phyloP scores from a whole-genome alignment of 176 grass and related monocot species.

The Rhynchospora pubera region DNA sequence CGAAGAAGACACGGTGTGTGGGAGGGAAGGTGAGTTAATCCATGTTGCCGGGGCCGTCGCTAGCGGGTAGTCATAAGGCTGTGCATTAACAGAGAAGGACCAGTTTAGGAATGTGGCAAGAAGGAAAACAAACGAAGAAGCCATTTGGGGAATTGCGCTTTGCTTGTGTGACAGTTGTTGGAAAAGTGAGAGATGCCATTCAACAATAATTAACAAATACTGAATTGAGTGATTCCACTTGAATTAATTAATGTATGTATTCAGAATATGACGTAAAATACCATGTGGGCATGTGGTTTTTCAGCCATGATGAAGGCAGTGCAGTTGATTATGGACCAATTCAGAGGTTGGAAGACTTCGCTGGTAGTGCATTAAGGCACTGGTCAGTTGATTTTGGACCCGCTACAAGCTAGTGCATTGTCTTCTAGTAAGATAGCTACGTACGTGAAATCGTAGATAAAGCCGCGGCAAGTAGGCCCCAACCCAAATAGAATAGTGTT shows the following conservation, averaged over 20 bases:
- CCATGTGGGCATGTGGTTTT: neutral
- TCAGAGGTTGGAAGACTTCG: too few relatives aligned
- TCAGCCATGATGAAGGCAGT: neutral
- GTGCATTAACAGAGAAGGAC: neutral
- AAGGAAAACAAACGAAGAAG: neutral
- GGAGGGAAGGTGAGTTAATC: neutral
- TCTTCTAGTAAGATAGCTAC: too few relatives aligned
- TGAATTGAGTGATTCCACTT: neutral
- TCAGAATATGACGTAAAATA: neutral
- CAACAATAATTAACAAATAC: neutral
- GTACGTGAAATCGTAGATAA: too few relatives aligned
- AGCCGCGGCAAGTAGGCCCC: too few relatives aligned
- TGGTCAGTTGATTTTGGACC: too few relatives aligned
- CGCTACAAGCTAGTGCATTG: too few relatives aligned
- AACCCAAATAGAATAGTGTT: too few relatives aligned
- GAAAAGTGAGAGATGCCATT: neutral
- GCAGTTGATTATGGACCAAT: too few relatives aligned
- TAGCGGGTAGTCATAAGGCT: conserved; percentile 9
- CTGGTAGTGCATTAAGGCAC: too few relatives aligned
- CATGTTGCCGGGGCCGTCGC: neutral
- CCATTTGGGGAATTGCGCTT: neutral
- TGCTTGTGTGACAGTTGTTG: neutral
- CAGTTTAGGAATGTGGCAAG: neutral
- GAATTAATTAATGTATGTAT: too few relatives aligned
- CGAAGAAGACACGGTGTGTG: neutral